Evolutionary conservation across 2,329 filamentous ascomycete species (phyloP).

Genomic region (Fusarium agapanthi): DNA sequence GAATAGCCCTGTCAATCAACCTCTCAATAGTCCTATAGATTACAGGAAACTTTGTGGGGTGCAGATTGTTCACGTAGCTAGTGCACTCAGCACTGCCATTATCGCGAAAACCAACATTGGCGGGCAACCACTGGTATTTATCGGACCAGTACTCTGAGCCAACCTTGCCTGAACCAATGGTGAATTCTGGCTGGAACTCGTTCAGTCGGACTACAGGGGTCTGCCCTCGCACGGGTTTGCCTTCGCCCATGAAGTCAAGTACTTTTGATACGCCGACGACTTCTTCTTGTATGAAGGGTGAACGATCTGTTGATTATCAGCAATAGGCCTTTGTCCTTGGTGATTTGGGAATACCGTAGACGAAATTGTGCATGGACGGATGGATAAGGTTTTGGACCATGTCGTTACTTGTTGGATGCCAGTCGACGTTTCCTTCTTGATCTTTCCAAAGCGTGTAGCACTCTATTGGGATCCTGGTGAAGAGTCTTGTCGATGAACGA

Average conservation of each 20-base stretch:
- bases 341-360: not conserved
- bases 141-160: not conserved
- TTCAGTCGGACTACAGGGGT: not conserved
- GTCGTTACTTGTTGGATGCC: not conserved
- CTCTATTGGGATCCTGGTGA: not conserved
- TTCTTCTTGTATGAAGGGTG: not conserved
- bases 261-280: not conserved
- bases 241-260: not conserved
- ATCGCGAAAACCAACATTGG: not conserved
- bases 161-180: not conserved
- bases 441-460: not conserved
- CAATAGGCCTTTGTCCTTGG: not conserved
- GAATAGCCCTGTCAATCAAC: not conserved
- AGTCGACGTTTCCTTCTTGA: not conserved
- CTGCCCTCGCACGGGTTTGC: not conserved
- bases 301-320: not conserved
- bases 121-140: not conserved
- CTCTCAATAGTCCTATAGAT: not conserved
- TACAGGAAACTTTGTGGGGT: not conserved
- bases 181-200: not conserved
- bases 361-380: slow-evolving; percentile 4
- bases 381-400: slow-evolving; percentile 3
- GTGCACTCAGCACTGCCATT: not conserved
- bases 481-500: not conserved
- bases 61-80: slow-evolving; percentile 5